Conservation (phyloP, 2,329 filamentous ascomycete genomes). For the Hansfordia pulvinata region DNA sequence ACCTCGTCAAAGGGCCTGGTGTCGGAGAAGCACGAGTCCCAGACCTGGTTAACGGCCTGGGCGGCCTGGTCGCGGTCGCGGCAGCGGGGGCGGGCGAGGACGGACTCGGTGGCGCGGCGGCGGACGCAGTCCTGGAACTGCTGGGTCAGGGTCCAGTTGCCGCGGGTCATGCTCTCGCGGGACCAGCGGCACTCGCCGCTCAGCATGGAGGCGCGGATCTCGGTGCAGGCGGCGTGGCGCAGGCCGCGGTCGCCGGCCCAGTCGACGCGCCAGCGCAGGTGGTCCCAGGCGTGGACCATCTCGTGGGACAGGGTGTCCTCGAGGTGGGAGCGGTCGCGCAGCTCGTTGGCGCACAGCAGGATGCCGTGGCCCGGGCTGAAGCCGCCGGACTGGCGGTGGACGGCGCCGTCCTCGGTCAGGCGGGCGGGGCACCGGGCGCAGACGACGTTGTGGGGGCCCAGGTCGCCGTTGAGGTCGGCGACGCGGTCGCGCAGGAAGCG, state of each 20-base stretch:
- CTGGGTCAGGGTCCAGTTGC: conserved; percentile 79
- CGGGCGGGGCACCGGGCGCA: conserved; percentile 64
- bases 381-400: conserved; percentile 59
- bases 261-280: conserved; percentile 82
- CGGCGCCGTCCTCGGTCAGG: conserved; percentile 40
- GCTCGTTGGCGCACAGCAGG: conserved; percentile 81
- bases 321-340: conserved; percentile 64
- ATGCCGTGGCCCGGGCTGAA: conserved; percentile 84
- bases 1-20: conserved; percentile 95
- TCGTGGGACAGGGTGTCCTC: conserved; percentile 95
- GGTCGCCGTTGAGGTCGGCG: conserved; percentile 58
- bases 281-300: conserved; percentile 96
- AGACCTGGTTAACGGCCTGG: conserved; percentile 91
- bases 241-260: conserved; percentile 58
- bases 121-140: conserved; percentile 92
- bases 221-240: conserved; percentile 84
- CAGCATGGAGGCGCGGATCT: conserved; percentile 87
- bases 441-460: conserved; percentile 63
- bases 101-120: conserved; percentile 63
- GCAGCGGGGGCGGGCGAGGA: conserved; percentile 65
- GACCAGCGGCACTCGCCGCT: conserved; percentile 89
- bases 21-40: conserved; percentile 92
- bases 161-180: conserved; percentile 70
- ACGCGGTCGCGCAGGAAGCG: conserved; percentile 80
- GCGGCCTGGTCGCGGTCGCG: conserved; percentile 77